phyloP scores from a whole-genome alignment of 2,329 filamentous ascomycete species.

The Paecilomyces dactylethromorphus region DNA sequence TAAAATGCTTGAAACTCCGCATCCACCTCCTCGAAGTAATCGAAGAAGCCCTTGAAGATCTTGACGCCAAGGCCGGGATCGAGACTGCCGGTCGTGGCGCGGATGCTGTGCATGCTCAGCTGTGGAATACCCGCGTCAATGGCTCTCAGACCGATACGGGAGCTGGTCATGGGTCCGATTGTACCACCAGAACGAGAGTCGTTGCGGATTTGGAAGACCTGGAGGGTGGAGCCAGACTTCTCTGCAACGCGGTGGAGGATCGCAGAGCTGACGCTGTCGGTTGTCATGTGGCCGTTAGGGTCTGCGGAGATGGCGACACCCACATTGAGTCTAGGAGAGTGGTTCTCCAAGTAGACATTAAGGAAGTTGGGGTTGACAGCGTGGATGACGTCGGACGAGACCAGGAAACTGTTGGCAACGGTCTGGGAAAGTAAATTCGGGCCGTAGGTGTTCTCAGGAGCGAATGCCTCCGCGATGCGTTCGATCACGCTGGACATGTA shows the following conservation, averaged over 20 bases:
- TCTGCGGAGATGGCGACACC: slow-evolving; percentile 76
- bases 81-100: slow-evolving; percentile 76
- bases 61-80: slow-evolving; percentile 85
- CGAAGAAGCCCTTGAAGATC: slow-evolving; percentile 83
- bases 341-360: slow-evolving; percentile 72
- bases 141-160: slow-evolving; percentile 70
- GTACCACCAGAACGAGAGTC: slow-evolving; percentile 85
- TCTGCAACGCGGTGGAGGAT: slow-evolving; percentile 74
- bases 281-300: slow-evolving; percentile 93
- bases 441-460: slow-evolving; percentile 34
- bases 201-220: slow-evolving; percentile 92
- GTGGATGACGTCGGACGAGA: slow-evolving; percentile 90
- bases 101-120: slow-evolving; percentile 87
- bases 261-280: slow-evolving; percentile 76
- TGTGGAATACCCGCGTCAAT: slow-evolving; percentile 88
- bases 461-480: slow-evolving; percentile 64
- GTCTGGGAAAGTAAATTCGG: slow-evolving; percentile 66
- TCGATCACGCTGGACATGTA: slow-evolving; percentile 78
- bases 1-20: slow-evolving; percentile 57
- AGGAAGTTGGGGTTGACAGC: slow-evolving; percentile 94
- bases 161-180: slow-evolving; percentile 84
- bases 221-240: slow-evolving; percentile 63
- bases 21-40: slow-evolving; percentile 79
- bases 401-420: slow-evolving; percentile 84
- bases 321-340: slow-evolving; percentile 81